Evolutionary conservation across 306 rosid genomes (phyloP), one percentile per base, ranked within the genome.

Genomic region (Sphenostylis stenocarpa): DNA sequence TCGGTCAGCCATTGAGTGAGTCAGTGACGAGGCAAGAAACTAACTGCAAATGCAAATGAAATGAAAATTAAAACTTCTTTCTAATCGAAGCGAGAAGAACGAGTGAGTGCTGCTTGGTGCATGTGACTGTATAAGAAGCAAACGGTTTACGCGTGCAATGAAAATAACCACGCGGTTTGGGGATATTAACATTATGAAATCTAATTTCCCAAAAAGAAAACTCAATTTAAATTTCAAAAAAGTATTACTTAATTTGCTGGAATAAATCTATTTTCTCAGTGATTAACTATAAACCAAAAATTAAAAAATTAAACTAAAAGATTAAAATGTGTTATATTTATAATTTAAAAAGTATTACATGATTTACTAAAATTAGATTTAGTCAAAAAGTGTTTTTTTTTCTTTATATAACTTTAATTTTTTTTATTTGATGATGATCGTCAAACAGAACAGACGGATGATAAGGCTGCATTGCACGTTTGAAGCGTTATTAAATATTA

Each of bases 1-100:
- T 71, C 91, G 94, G 31, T 89, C 93, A 5, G 90, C 87, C 98
- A 91, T 93, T 20, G 83, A 39, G 49, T n/a, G 70, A 57, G 64
- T 67, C 14, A 77, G 71, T 53, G 71, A 45, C 43, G 71, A 77
- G 58, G 43, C 11, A 21, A 57, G 7, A 12, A 20, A 12, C 44
- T 12, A 15, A 24, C 58, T 68, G 71, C 51, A 56, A 73, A 67
- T 45, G n/a, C 10, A 14, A 64, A 28, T 51, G 41, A 9, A 67
- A 44, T 13, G 31, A 9, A 58, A 67, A 56, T 14, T n/a, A 11
- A 21, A 20, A 19, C 17, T n/a, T n/a, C n/a, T 3, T 53, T 9
- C 1, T 2, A 34, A 38, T 1, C 3, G 14, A 38, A 39, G 56
- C 15, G 29, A 4, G 10, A 12, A 64, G 68, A 60, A 36, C 2